phyloP scores from a whole-genome alignment of 441 rosid genomes.

The Corymbia citriodora region DNA sequence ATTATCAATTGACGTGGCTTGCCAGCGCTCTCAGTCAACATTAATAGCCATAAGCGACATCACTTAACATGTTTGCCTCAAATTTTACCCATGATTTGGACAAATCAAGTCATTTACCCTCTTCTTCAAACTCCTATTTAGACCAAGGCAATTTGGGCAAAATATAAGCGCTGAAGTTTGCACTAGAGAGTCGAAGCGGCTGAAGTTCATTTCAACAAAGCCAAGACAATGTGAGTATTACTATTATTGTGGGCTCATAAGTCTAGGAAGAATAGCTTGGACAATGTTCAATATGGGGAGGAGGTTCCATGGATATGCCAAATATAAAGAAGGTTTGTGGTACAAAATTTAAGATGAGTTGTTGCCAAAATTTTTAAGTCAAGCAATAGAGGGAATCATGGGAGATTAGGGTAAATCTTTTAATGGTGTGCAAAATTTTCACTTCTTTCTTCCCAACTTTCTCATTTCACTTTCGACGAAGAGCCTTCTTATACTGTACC shows the following conservation, averaged over 20 bases:
- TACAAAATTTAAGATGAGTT: neutral
- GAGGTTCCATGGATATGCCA: neutral
- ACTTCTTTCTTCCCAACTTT: neutral
- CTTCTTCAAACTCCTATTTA: neutral
- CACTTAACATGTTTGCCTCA: neutral
- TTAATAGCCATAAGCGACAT: neutral
- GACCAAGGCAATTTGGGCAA: neutral
- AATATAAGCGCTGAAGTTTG: neutral
- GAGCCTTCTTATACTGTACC: neutral
- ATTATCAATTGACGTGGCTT: neutral
- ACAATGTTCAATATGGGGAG: neutral
- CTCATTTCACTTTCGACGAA: neutral
- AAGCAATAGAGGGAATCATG: neutral
- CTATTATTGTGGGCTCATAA: neutral
- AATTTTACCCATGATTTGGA: neutral
- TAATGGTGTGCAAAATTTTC: neutral
- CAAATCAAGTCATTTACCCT: neutral
- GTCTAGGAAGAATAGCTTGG: neutral
- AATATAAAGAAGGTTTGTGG: fast-evolving
- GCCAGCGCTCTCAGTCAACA: neutral
- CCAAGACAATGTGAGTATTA: neutral
- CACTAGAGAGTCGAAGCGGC: neutral
- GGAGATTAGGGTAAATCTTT: neutral
- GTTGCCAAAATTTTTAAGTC: neutral
- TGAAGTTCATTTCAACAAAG: neutral